These are phyloP conservation scores for Leccinum rimulosum DNA, from an alignment of 768 basidiomycete species.

Conservation along the genomic window DNA sequence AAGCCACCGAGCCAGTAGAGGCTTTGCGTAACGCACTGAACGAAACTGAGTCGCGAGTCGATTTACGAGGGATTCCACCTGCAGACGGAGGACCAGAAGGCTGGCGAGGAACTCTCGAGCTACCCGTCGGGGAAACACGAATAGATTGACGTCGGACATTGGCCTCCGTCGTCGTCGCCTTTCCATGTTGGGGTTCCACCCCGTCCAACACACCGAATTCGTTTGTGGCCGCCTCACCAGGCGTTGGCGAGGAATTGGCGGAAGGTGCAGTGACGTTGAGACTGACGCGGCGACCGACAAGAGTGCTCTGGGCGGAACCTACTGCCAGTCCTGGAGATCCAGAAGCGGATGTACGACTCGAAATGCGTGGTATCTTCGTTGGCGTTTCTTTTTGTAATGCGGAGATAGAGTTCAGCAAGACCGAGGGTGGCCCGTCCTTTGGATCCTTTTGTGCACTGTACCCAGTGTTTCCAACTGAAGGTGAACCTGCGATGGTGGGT, in stretches of 20 bases:
- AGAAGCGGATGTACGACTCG: conserved; percentile 75
- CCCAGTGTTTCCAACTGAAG: conserved; percentile 72
- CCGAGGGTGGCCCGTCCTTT: conserved; percentile 56
- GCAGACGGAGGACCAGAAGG: conserved; percentile 45
- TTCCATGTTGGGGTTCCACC: conserved; percentile 47
- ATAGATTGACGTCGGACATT: conserved; percentile 52
- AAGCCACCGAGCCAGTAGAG: conserved; percentile 78
- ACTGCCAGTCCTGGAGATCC: conserved; percentile 69
- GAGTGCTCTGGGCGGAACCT: conserved; percentile 47
- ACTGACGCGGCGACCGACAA: conserved; percentile 64
- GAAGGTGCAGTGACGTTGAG: conserved; percentile 57
- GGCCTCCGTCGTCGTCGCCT: conserved; percentile 33
- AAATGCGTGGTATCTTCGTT: conserved; percentile 90
- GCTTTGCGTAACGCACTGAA: conserved; percentile 78
- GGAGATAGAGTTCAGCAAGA: conserved; percentile 49
- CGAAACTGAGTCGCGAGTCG: conserved; percentile 76
- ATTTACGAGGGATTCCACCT: conserved; percentile 56
- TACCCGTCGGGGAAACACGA: conserved; percentile 60
- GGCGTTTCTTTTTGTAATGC: conserved; percentile 77
- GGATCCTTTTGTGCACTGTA: conserved; percentile 51
- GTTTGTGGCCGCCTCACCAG: conserved; percentile 45
- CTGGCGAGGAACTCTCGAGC: conserved; percentile 67
- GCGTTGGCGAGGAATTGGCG: conserved; percentile 61
- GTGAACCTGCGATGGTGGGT: conserved; percentile 92
- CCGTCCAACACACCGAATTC: conserved; percentile 84